Evolutionary conservation across 2,329 filamentous ascomycete species (phyloP).

Genomic region (Aspergillus terreus): DNA sequence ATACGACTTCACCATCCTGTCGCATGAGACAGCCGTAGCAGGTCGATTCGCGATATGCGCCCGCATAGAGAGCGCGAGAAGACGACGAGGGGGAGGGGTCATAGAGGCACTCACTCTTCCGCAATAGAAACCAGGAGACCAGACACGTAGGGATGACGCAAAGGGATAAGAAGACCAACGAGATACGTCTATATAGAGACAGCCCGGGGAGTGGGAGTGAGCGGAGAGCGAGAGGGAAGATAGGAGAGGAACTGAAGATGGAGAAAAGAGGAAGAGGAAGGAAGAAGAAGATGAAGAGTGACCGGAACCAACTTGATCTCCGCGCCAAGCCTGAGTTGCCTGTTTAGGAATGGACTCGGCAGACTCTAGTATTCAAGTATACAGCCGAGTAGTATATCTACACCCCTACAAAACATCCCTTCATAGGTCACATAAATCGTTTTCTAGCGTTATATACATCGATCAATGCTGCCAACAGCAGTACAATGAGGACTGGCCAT

Average conservation of each 20-base stretch:
- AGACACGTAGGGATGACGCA: neutral
- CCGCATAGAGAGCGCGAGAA: neutral
- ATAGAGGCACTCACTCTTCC: neutral
- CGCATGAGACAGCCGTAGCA: too few species aligned
- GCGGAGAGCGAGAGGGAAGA: neutral
- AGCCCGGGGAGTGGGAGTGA: neutral
- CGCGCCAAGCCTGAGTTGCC: constrained; percentile 20
- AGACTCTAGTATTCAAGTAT: neutral
- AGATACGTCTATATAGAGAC: too few species aligned
- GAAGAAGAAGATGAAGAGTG: constrained; percentile 3
- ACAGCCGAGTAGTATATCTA: neutral
- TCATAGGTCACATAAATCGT: neutral
- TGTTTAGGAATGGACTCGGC: constrained; percentile 13
- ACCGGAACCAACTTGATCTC: neutral
- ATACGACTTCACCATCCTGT: neutral
- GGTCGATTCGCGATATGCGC: neutral
- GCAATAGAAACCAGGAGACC: neutral
- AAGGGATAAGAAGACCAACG: constrained; percentile 3
- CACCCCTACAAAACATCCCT: neutral
- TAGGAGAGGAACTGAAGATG: neutral
- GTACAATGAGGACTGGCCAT: neutral
- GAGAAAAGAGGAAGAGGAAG: constrained; percentile 3
- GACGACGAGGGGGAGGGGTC: neutral
- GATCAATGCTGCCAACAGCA: neutral
- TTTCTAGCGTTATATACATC: neutral